Conservation (phyloP, 139 green algal species). For the Chlorella sp. region DNA sequence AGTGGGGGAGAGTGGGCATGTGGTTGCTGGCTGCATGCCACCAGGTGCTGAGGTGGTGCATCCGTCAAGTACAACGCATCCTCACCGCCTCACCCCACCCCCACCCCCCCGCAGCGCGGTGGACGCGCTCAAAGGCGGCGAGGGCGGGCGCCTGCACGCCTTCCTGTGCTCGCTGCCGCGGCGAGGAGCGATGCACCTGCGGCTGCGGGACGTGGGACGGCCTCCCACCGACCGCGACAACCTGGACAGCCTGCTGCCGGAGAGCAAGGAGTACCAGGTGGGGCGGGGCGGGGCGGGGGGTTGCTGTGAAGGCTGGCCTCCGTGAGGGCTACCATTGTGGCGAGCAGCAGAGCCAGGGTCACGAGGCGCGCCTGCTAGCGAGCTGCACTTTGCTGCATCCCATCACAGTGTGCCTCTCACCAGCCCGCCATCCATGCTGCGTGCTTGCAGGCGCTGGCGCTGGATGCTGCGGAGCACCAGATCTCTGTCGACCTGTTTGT, state of each 20-base stretch:
- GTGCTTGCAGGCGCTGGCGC: conserved; percentile 20
- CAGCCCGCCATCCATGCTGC: conserved; percentile 9
- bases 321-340: too few relatives aligned
- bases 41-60: too few relatives aligned
- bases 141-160: conserved; percentile 81
- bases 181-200: conserved; percentile 63
- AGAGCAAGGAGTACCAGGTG: conserved; percentile 74
- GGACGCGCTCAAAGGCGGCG: conserved; percentile 65
- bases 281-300: background rate
- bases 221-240: conserved; percentile 47
- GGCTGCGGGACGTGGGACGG: conserved; percentile 49
- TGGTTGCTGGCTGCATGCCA: too few relatives aligned
- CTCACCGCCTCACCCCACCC: too few relatives aligned
- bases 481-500: conserved; percentile 81
- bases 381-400: too few relatives aligned
- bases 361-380: too few relatives aligned
- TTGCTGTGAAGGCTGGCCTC: too few relatives aligned
- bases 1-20: too few relatives aligned
- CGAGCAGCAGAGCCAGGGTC: too few relatives aligned
- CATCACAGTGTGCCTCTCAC: too few relatives aligned
- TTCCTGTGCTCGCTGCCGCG: conserved; percentile 77
- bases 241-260: conserved; percentile 60
- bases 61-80: too few relatives aligned
- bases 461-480: too few relatives aligned
- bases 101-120: conserved; percentile 55